Percentiles rank a stretch among this genome's conserved stretches.
phyloP scores from a whole-genome alignment of 306 rosid species.

The Vachellia collinsii region DNA sequence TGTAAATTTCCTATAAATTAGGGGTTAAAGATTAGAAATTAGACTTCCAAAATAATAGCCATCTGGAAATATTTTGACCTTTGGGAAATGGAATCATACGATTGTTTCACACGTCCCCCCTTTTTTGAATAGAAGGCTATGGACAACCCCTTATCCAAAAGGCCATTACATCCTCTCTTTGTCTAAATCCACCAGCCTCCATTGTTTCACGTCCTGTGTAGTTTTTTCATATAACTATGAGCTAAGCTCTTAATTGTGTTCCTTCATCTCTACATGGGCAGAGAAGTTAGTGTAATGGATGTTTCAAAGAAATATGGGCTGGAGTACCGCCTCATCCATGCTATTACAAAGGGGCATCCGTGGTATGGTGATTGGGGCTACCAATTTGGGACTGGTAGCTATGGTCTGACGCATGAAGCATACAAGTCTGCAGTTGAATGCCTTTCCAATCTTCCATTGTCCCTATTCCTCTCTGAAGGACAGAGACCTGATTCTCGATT shows the following conservation, averaged over 20 bases:
- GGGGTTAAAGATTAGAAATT: background rate
- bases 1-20: slow-evolving; percentile 2
- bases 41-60: slow-evolving; percentile 9
- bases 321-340: slow-evolving; percentile 90
- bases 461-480: slow-evolving; percentile 56
- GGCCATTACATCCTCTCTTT: background rate
- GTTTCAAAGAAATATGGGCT: slow-evolving; percentile 92
- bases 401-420: slow-evolving; percentile 75
- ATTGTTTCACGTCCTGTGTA: background rate
- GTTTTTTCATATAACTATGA: slow-evolving; percentile 15
- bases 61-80: background rate
- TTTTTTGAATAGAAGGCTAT: background rate
- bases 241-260: slow-evolving; percentile 32
- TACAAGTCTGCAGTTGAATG: slow-evolving; percentile 67
- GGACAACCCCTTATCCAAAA: background rate
- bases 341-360: slow-evolving; percentile 71
- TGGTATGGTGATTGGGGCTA: slow-evolving; percentile 99
- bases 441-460: slow-evolving; percentile 71
- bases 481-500: slow-evolving; percentile 54
- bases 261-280: slow-evolving; percentile 40
- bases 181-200: background rate
- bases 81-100: slow-evolving; percentile 13
- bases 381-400: slow-evolving; percentile 94
- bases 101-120: slow-evolving; percentile 7
- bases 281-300: slow-evolving; percentile 95